A percentile compares a stretch with the other conserved stretches of the same genome.
Conservation (phyloP, 176 grass and related monocot genomes). For the Dactylis glomerata region DNA sequence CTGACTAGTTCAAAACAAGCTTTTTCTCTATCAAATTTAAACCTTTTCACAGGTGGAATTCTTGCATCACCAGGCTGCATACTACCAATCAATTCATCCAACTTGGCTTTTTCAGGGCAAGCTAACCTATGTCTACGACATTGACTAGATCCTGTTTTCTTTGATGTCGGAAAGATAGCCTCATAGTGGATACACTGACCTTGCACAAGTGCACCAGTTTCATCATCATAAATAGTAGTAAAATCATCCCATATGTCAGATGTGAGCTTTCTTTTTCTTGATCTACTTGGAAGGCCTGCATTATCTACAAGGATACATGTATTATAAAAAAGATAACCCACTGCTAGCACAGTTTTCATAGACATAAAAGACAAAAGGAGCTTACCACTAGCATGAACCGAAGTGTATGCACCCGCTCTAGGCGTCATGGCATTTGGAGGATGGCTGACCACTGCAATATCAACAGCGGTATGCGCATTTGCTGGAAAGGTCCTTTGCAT, state of each 20-base stretch:
- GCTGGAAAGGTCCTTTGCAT: background rate
- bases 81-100: background rate
- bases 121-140: background rate
- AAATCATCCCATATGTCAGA: background rate
- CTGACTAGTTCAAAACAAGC: background rate
- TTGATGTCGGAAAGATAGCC: background rate
- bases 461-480: background rate
- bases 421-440: too few species aligned
- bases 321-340: too few species aligned
- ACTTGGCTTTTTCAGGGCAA: background rate
- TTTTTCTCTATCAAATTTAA: background rate
- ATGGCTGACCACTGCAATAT: background rate
- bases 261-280: background rate
- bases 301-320: background rate
- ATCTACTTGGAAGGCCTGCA: background rate
- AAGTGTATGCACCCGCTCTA: too few species aligned
- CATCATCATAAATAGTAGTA: background rate
- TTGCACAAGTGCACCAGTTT: background rate
- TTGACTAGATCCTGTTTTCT: background rate
- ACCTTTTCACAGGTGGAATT: background rate
- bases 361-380: too few species aligned
- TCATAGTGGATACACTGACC: background rate
- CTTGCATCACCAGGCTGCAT: background rate
- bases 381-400: too few species aligned
- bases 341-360: too few species aligned